These are phyloP conservation scores for Lobosporangium transversale DNA, from an alignment of 192 early-diverging fungal genomes.

Conservation along the genomic window DNA sequence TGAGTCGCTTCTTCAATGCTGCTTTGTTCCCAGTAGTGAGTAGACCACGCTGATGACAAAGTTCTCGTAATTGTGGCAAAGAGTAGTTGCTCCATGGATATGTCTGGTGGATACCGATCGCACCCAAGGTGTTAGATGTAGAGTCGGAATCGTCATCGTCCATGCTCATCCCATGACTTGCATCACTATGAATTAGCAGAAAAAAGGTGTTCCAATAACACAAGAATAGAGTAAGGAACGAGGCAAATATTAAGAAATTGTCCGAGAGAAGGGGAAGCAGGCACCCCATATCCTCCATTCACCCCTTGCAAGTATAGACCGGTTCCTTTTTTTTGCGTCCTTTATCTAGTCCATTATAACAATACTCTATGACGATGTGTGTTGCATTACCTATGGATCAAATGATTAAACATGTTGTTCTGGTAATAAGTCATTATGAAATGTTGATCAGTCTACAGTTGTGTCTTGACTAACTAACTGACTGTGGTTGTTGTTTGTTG, in stretches of 20 bases:
- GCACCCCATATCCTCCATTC: no score
- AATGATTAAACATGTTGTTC: slow-evolving; percentile 53
- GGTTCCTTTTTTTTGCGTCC: no score
- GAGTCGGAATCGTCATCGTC: slow-evolving; percentile 36
- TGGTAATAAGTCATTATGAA: slow-evolving; percentile 43
- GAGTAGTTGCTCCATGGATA: slow-evolving; percentile 49
- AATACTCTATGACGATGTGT: no score
- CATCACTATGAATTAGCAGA: background rate
- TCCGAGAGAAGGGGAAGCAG: background rate
- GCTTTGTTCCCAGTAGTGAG: slow-evolving; percentile 36
- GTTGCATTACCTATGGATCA: slow-evolving; percentile 51
- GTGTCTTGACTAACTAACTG: no score
- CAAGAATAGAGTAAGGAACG: no score
- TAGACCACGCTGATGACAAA: slow-evolving; percentile 39
- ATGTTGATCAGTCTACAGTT: no score
- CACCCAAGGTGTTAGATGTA: slow-evolving; percentile 9
- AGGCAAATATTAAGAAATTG: no score
- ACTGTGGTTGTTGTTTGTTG: no score
- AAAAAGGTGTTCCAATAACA: no score
- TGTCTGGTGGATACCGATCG: slow-evolving; percentile 2
- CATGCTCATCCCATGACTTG: slow-evolving; percentile 9
- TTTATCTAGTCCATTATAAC: no score
- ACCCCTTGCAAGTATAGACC: no score
- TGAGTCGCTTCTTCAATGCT: slow-evolving; percentile 32
- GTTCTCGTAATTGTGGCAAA: slow-evolving; percentile 36